phyloP scores from a whole-genome alignment of 2,329 filamentous ascomycete genomes.

The Scedosporium aurantiacum region DNA sequence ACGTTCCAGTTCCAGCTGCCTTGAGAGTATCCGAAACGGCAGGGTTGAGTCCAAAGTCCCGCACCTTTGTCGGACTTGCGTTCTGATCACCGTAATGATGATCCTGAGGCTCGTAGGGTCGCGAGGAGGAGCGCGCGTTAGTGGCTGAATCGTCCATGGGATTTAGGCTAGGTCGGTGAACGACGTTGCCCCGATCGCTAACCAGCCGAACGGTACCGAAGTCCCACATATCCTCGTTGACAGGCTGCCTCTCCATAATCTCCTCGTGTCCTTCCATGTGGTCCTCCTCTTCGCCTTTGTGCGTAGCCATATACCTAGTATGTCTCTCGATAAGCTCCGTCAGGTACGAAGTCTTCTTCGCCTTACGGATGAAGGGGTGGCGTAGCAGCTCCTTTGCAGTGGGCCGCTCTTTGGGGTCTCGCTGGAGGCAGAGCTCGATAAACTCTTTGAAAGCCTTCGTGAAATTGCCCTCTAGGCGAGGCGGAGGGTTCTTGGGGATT shows the following conservation, averaged over 20 bases:
- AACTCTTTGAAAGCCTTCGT: slow-evolving; percentile 78
- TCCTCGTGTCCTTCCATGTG: slow-evolving; percentile 42
- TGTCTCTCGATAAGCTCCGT: slow-evolving; percentile 92
- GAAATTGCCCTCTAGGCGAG: slow-evolving; percentile 69
- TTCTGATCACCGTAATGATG: slow-evolving; percentile 43
- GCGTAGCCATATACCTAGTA: slow-evolving; percentile 72
- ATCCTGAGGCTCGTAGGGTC: slow-evolving; percentile 34
- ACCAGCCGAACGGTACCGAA: slow-evolving; percentile 88
- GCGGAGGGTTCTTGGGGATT: slow-evolving; percentile 88
- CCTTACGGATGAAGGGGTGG: slow-evolving; percentile 80
- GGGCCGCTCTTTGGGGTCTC: slow-evolving; percentile 81
- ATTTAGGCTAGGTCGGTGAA: slow-evolving; percentile 47
- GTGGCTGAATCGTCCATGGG: slow-evolving; percentile 71
- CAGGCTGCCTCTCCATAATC: slow-evolving; percentile 42
- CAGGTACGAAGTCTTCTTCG: slow-evolving; percentile 92
- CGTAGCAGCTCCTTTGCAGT: slow-evolving; percentile 77
- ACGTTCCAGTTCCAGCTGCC: slow-evolving; percentile 31
- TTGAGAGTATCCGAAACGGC: slow-evolving; percentile 44
- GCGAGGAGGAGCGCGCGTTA: slow-evolving; percentile 54
- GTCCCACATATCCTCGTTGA: slow-evolving; percentile 89
- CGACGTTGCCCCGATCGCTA: slow-evolving; percentile 49
- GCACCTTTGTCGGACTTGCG: slow-evolving; percentile 39
- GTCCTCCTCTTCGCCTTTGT: slow-evolving; percentile 58
- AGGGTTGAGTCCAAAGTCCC: slow-evolving; percentile 31
- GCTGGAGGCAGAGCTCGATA: slow-evolving; percentile 70